Percentiles rank a stretch among this genome's conserved stretches.
These are phyloP conservation scores for Crucibulum cyathiforme DNA, from an alignment of 1,284 basidiomycete species.

Conservation along the genomic window DNA sequence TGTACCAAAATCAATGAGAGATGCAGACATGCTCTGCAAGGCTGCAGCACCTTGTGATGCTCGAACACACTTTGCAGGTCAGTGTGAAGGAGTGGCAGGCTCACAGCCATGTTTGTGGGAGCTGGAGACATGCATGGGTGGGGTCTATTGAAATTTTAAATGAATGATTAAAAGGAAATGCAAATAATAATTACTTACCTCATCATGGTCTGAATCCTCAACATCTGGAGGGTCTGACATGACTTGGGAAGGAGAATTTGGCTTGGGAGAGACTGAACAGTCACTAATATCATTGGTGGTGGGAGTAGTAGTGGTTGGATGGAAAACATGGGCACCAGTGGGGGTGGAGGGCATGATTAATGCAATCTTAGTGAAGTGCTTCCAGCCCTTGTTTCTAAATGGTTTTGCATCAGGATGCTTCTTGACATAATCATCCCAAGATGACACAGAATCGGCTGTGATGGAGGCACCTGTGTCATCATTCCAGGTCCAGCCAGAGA, in stretches of 20 bases:
- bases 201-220: constrained; percentile 3
- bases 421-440: constrained; percentile 12
- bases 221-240: not conserved
- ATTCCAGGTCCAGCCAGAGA: constrained; percentile 17
- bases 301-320: constrained; percentile 1
- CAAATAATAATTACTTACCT: constrained; percentile 1
- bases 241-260: not conserved
- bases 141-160: not conserved
- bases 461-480: constrained; percentile 13
- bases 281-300: not conserved
- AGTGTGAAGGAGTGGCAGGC: not conserved
- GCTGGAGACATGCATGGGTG: not conserved
- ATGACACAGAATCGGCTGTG: constrained; percentile 1
- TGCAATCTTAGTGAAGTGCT: constrained; percentile 5
- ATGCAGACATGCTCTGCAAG: constrained; percentile 6
- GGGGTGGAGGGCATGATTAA: constrained; percentile 12
- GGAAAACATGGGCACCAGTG: constrained; percentile 11
- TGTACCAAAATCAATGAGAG: constrained; percentile 3
- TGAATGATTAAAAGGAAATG: not conserved
- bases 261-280: not conserved
- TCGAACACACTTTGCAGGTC: not conserved
- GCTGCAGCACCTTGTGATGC: constrained; percentile 8
- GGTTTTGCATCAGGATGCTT: constrained; percentile 8
- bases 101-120: constrained; percentile 6
- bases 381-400: constrained; percentile 19